Base-by-base conservation (phyloP, 2,329 filamentous ascomycete genomes). In the Phialemoniopsis sp. region DNA sequence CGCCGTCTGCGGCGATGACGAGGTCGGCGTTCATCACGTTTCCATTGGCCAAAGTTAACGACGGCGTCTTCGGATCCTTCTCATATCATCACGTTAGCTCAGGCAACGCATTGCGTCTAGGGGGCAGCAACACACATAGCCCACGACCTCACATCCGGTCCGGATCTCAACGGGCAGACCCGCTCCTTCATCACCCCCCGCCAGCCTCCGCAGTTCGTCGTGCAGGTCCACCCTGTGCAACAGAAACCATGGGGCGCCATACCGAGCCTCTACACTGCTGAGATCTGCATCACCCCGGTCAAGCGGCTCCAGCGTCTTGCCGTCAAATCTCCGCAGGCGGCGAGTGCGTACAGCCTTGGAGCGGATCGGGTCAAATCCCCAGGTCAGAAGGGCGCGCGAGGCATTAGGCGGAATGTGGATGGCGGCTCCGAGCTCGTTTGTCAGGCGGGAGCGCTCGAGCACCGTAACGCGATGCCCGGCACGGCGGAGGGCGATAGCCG, bases 161-260 rank as follows among this genome's bases (percentile, higher is more conserved):
- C 21, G 45, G 13, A 53, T 44, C 12, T 50, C 49, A 14, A 47
- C 39, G 12, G 58, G 51, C 37, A 44, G 45, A 4, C 51, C 45
- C 8, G 46, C 46, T 5, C 46, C 43, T 14, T 51, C 34, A 2
- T 36, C 37, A 9, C 50, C 36, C 14, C 55, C 46, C 1, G 62
- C 62, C 16, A 59, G 49, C 15, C 52, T 19, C 36, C 60, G 59
- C 4, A 67, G 46, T 15, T 56, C 47, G 18, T 56, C 57, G 42
- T 68, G 65, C 32, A 70, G 47, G 42, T 68, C 65, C 17, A 66
- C 59, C n/a, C 65, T 56, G 42, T 68, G 64, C 10, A 59, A 36
- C 29, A 36, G 42, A 39, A 45, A 57, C 35, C 41, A 38, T 8
- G 41, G 38, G 16, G 44, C 46, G 1, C 54, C 55, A 8, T 13